These are phyloP conservation scores for Mortierella sp. DNA, from an alignment of 371 early-diverging fungal species.

Conservation along the genomic window DNA sequence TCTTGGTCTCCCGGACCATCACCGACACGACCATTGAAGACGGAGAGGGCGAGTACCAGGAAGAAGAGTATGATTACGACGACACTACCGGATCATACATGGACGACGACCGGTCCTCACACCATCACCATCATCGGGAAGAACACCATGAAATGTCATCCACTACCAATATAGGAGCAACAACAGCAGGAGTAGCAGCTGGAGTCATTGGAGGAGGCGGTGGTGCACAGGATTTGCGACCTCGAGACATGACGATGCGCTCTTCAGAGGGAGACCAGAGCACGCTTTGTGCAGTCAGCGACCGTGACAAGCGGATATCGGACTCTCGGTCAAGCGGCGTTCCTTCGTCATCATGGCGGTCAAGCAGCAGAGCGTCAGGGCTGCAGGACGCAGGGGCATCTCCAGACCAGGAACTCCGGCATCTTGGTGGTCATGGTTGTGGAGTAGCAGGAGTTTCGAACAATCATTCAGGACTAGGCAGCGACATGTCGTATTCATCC, in stretches of 20 bases:
- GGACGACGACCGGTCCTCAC: slow-evolving; percentile 8
- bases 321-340: neutral
- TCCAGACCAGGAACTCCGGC: neutral
- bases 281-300: slow-evolving; percentile 36
- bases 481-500: slow-evolving; percentile 17
- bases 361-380: slow-evolving; percentile 8
- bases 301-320: slow-evolving; percentile 14
- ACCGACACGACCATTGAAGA: slow-evolving; percentile 48
- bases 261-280: slow-evolving; percentile 28
- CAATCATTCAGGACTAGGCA: neutral
- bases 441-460: neutral
- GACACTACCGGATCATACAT: neutral
- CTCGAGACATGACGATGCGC: slow-evolving; percentile 4
- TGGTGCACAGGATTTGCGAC: neutral
- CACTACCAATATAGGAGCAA: neutral
- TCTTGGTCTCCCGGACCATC: slow-evolving; percentile 54
- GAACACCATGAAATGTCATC: slow-evolving; percentile 14
- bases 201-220: neutral
- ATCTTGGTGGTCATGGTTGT: neutral
- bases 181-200: slow-evolving; percentile 2
- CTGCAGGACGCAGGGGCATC: slow-evolving; percentile 11
- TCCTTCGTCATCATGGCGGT: slow-evolving; percentile 2
- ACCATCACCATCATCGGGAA: neutral
- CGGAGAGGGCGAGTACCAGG: slow-evolving; percentile 5
- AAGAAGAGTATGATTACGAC: slow-evolving; percentile 16